Base-by-base conservation (phyloP, 495 filamentous ascomycete genomes). In the Patellaria atrata region DNA sequence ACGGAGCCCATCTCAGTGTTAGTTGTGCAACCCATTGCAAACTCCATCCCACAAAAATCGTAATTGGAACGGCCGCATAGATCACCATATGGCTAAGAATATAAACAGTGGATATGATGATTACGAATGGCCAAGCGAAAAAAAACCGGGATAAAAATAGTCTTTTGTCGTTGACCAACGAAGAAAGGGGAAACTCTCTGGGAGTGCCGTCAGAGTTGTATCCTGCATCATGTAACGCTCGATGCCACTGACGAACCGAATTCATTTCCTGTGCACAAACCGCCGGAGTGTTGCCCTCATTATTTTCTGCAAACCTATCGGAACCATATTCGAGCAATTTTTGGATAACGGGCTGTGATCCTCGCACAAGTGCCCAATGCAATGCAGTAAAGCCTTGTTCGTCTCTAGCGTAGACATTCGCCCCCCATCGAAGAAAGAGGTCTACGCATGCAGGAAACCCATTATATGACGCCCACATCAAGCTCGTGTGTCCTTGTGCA, bases 401-500 rank as follows among this genome's bases (percentile, higher is more conserved):
- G 51, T 97, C 89, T 27, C 70, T 73, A 21, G 82, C 77, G 55
- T 91, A 83, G 12, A 92, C 80, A 53, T 84, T 85, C 21, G 89
- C 89, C 17, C 89, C 89, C 87, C 89, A 97, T 40, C 84, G 75
- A 37, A 97, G 57, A 48, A 93, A 89, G 15, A 94, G 58, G 54
- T 96, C 91, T 28, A 97, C 91, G 49, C 79, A 89, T 15, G 75
- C 75, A 0, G 84, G 78, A 52, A 71, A 92, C 13, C 91, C 91
- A 53, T 96, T 97, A 59, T 97, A 97, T 19, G 86, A 86, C 16
- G 91, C 82, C 89, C 89, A 97, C 89, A 97, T 97, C 33, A 97
- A 60, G 23, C 73, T 75, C 1, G 91, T 96, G 57, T 97, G 91
- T 8, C 82, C 79, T 47, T 81, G 79, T 33, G 78, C 66, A 59